Conservation (phyloP, 1,139 yeast genomes). For the Saccharomyces pastorianus region DNA sequence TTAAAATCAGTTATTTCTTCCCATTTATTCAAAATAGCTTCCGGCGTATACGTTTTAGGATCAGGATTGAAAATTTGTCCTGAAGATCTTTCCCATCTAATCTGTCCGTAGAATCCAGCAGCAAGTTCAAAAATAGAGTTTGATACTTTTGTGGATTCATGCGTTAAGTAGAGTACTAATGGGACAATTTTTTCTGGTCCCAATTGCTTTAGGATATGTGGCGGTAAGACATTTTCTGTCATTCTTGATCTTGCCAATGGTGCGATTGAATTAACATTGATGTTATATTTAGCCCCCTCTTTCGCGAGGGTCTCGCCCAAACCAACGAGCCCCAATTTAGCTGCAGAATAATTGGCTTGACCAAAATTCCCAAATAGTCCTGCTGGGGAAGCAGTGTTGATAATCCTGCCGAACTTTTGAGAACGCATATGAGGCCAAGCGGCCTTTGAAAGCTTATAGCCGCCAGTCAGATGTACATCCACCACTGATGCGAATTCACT, state of each 20-base stretch:
- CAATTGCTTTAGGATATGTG: constrained; percentile 69
- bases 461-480: constrained; percentile 85
- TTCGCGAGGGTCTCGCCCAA: constrained; percentile 90
- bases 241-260: constrained; percentile 93
- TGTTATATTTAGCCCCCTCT: constrained; percentile 83
- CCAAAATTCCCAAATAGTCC: constrained; percentile 96
- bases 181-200: constrained; percentile 89
- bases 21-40: constrained; percentile 67
- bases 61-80: constrained; percentile 83
- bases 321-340: constrained; percentile 83
- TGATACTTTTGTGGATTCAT: constrained; percentile 47
- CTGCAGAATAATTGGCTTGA: constrained; percentile 92
- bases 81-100: constrained; percentile 90
- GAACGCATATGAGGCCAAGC: constrained; percentile 89
- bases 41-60: constrained; percentile 65
- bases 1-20: constrained; percentile 57
- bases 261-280: constrained; percentile 78
- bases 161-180: constrained; percentile 71
- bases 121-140: constrained; percentile 88
- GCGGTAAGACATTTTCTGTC: constrained; percentile 88
- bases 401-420: constrained; percentile 79
- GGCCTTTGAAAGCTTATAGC: constrained; percentile 75
- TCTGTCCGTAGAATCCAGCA: constrained; percentile 86
- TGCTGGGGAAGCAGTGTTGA: constrained; percentile 94
- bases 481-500: constrained; percentile 72